These are phyloP conservation scores for Thelephora aurantiotincta DNA, from an alignment of 768 basidiomycete species.

Conservation along the genomic window DNA sequence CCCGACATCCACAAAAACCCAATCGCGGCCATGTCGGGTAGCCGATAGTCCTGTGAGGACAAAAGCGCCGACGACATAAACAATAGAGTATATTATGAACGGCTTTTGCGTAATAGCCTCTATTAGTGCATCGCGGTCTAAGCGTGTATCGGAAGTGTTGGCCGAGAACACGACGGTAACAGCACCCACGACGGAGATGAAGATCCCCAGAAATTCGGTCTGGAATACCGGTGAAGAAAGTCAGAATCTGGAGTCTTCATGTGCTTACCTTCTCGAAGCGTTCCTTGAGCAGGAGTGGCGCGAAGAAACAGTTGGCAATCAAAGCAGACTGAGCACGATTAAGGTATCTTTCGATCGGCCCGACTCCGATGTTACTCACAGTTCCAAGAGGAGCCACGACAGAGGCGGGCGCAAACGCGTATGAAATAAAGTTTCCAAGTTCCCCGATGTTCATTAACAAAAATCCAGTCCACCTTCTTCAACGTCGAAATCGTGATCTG, in stretches of 20 bases:
- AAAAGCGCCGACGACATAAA: slow-evolving; percentile 43
- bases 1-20: slow-evolving; percentile 78
- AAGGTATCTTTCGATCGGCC: slow-evolving; percentile 1
- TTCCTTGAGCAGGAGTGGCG: slow-evolving; percentile 74
- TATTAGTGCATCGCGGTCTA: slow-evolving; percentile 55
- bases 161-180: slow-evolving; percentile 83
- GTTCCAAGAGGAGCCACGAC: slow-evolving; percentile 93
- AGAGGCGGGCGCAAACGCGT: slow-evolving; percentile 84
- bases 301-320: slow-evolving; percentile 92
- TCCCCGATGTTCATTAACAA: slow-evolving; percentile 86
- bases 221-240: slow-evolving; percentile 16
- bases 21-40: slow-evolving; percentile 41
- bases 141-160: slow-evolving; percentile 52
- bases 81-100: slow-evolving; percentile 62
- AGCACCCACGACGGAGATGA: slow-evolving; percentile 76
- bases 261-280: slow-evolving; percentile 57
- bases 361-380: slow-evolving; percentile 29
- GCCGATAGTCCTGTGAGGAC: slow-evolving; percentile 57
- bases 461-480: slow-evolving; percentile 77
- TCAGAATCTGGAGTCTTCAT: slow-evolving; percentile 1
- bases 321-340: slow-evolving; percentile 52
- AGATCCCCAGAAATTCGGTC: slow-evolving; percentile 69
- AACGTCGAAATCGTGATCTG: neutral
- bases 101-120: slow-evolving; percentile 52
- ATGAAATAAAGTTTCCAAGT: slow-evolving; percentile 78